These are phyloP conservation scores for Xylaria sp. DNA, from an alignment of 2,329 filamentous ascomycete genomes.

Conservation along the genomic window DNA sequence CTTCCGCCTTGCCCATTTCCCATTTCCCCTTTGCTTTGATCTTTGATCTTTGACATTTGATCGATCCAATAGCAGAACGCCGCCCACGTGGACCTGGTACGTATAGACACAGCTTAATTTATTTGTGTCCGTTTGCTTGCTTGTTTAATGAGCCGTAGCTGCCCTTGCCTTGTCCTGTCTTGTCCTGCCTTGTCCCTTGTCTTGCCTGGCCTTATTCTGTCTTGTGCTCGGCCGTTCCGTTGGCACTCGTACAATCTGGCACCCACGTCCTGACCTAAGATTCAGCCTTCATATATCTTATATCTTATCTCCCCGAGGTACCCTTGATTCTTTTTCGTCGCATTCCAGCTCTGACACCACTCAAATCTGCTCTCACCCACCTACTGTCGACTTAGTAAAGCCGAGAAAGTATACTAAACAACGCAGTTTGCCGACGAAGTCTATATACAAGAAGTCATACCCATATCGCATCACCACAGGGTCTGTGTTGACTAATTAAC, in stretches of 20 bases:
- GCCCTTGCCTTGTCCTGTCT: constrained; percentile 6
- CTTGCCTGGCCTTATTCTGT: too few species aligned
- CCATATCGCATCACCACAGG: neutral
- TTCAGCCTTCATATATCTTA: neutral
- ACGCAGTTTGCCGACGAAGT: neutral
- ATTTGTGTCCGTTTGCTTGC: neutral
- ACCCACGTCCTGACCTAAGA: neutral
- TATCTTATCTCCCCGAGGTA: neutral
- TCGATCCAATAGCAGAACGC: too few species aligned
- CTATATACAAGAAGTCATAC: neutral
- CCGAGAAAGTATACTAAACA: neutral
- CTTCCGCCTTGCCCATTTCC: neutral
- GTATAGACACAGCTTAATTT: too few species aligned
- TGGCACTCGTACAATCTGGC: neutral
- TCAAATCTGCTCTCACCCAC: neutral
- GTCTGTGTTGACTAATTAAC: neutral
- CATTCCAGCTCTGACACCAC: neutral
- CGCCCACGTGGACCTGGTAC: too few species aligned
- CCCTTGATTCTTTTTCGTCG: neutral
- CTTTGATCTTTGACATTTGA: too few species aligned
- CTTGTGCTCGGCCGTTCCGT: too few species aligned
- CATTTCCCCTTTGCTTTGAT: too few species aligned
- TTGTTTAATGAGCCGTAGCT: constrained; percentile 3
- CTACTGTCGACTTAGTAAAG: neutral
- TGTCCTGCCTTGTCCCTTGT: too few species aligned